These are phyloP conservation scores for Leishmania tarentolae DNA, from an alignment of 208 protist genomes.

Conservation along the genomic window DNA sequence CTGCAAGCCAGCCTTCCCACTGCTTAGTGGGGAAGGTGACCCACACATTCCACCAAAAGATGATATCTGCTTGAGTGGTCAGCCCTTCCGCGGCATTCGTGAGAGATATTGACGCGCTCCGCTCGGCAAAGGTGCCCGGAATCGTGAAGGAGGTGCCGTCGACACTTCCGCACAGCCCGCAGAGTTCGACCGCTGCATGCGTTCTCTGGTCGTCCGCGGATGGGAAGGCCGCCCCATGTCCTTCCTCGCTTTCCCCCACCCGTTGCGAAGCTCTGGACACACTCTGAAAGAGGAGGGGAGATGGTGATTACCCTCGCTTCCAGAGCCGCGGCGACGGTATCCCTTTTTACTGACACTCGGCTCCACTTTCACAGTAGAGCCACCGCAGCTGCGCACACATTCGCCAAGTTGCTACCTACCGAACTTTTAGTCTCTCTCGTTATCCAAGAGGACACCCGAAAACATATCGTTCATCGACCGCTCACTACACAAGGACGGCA, in stretches of 20 bases:
- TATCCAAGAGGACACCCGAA: neutral
- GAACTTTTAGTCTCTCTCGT: neutral
- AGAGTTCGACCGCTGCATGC: neutral
- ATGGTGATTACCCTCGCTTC: neutral
- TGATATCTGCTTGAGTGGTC: neutral
- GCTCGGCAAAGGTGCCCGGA: neutral
- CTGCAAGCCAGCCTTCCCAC: no score
- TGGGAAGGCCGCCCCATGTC: neutral
- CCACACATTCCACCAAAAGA: neutral
- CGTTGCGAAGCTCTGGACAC: neutral
- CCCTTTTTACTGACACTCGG: neutral
- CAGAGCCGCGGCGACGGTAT: neutral
- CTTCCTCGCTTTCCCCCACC: neutral
- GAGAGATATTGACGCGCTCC: neutral
- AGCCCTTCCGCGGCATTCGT: neutral
- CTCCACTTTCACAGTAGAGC: neutral
- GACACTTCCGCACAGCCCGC: no score
- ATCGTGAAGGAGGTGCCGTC: neutral
- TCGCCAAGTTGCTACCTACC: neutral
- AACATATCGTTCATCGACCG: neutral
- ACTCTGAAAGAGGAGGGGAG: neutral
- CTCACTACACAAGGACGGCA: neutral
- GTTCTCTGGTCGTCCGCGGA: neutral
- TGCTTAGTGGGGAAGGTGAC: neutral
- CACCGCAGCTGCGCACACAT: neutral